Evolutionary conservation across 2,329 filamentous ascomycete species (phyloP), one percentile per base, ranked within the genome.

Genomic region (Beauveria bassiana): DNA sequence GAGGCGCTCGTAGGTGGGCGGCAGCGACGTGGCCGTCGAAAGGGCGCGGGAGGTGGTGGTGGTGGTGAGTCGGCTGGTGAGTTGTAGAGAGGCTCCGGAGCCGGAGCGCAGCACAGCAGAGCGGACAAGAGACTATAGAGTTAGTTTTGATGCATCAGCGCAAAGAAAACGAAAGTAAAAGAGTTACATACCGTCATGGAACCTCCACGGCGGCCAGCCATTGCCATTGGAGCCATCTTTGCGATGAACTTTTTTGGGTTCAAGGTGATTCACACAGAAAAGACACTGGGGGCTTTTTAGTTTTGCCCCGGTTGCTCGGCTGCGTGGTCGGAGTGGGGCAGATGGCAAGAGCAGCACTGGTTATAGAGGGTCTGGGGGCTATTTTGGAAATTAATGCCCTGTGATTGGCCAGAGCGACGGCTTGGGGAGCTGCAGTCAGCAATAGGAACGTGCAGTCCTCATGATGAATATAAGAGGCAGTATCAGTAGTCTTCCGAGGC

Each of bases 1-100:
- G 57, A 96, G 88, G 75, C 88, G 92, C 68, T 88, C 81, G 76
- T 97, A 97, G 31, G 90, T 90, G 52, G 91, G 90, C 20, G 82
- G 79, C 47, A 83, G 77, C 14, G 75, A 70, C 60, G 73, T 71
- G 63, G 71, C 72, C 54, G 72, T 75, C 51, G 77, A 79, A 64
- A 78, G 76, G 56, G 66, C 65, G 54, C 73, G 70, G 50, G 31
- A 9, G 16, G 46, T 34, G 5, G 20, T 34, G 16, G 28, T 64
- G 59, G 20, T 66, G 16, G 49, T 20, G 26, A 53, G 31, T 34
- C 51, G 51, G 58, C 28, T 52, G 20, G 9, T 50, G 57, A 51
- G 47, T 67, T 43, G 31, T 5, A 51, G 34, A 10, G 45, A 24
- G 63, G 67, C 73, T 69, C 62, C 70, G 71, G 56, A 67, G 70